A percentile compares a stretch with the other conserved stretches of the same genome.
Conservation (phyloP, 139 green algal species). For the Raphidocelis subcapitata region DNA sequence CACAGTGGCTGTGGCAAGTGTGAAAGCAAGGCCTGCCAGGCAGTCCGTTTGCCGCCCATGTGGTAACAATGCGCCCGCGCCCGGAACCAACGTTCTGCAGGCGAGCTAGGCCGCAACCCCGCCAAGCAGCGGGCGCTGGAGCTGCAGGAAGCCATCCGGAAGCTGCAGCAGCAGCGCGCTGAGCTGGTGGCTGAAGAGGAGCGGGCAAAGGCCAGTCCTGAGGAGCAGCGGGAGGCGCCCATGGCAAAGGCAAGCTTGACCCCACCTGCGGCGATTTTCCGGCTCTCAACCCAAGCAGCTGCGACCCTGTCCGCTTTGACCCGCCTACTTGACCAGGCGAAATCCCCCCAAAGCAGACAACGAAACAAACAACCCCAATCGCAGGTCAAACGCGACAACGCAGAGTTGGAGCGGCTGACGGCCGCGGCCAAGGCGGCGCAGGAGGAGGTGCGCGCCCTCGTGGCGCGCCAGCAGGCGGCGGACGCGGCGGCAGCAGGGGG, state of each 20-base stretch:
- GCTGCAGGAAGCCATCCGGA: slow-evolving; percentile 59
- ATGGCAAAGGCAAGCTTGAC: too few relatives aligned
- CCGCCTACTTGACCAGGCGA: too few relatives aligned
- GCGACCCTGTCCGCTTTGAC: too few relatives aligned
- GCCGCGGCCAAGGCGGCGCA: slow-evolving; percentile 40
- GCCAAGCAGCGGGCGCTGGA: slow-evolving; percentile 67
- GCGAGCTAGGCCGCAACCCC: slow-evolving; percentile 59
- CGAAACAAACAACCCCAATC: slow-evolving; percentile 32
- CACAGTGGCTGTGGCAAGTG: too few relatives aligned
- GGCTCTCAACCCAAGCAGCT: too few relatives aligned
- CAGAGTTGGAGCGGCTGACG: slow-evolving; percentile 42
- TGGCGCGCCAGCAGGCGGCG: slow-evolving; percentile 30
- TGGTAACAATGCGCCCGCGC: too few relatives aligned
- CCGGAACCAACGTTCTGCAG: too few relatives aligned
- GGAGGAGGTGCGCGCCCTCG: slow-evolving; percentile 54
- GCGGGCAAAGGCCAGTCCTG: slow-evolving; percentile 46
- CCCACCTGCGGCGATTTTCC: too few relatives aligned
- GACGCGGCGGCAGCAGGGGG: slow-evolving; percentile 5
- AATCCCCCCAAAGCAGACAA: too few relatives aligned
- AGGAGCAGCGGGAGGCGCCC: slow-evolving; percentile 54
- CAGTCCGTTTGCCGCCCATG: too few relatives aligned
- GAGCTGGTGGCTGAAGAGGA: slow-evolving; percentile 65
- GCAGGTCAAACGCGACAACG: slow-evolving; percentile 75
- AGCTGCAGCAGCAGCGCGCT: slow-evolving; percentile 55
- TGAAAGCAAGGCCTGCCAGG: too few relatives aligned